Percentiles rank a stretch among this genome's conserved stretches.
phyloP scores from a whole-genome alignment of 345 rosid genomes.

The Lumnitzera littorea region DNA sequence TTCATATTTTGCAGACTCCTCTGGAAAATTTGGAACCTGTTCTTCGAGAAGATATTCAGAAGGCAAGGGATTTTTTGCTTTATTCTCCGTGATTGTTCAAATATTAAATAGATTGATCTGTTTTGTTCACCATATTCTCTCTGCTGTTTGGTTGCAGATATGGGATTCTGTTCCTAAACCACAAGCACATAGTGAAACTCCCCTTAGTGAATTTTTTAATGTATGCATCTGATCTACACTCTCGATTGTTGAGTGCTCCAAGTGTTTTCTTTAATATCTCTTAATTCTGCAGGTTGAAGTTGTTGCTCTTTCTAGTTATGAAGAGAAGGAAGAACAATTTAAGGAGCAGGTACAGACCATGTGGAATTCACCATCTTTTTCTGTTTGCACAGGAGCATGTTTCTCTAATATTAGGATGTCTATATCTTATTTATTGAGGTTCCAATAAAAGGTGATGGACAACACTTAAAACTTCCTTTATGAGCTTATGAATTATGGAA shows the following conservation, averaged over 20 bases:
- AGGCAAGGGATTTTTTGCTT: conserved; percentile 20
- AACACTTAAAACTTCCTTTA: too few relatives aligned
- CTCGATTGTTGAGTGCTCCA: not conserved
- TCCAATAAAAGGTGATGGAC: too few relatives aligned
- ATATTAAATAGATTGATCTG: too few relatives aligned
- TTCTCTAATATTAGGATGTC: too few relatives aligned
- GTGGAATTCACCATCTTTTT: too few relatives aligned
- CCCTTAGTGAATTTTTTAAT: conserved; percentile 76
- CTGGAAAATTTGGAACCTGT: conserved; percentile 53
- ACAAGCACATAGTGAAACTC: conserved; percentile 53
- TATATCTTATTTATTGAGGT: too few relatives aligned
- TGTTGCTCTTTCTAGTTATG: conserved; percentile 71
- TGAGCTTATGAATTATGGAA: too few relatives aligned
- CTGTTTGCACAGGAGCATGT: too few relatives aligned
- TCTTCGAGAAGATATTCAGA: conserved; percentile 73
- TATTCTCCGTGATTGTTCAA: not conserved
- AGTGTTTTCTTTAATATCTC: not conserved
- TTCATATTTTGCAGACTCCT: conserved; percentile 49
- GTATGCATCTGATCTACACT: conserved; percentile 26
- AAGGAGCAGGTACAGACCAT: conserved; percentile 50
- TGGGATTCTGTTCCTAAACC: conserved; percentile 85
- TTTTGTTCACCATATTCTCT: conserved; percentile 9
- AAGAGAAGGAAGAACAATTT: conserved; percentile 68
- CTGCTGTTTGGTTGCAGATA: conserved; percentile 40
- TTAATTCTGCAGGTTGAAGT: conserved; percentile 57